Percentiles rank a stretch among this genome's conserved stretches.
phyloP scores from a whole-genome alignment of 805 yeast genomes.

The Yamadazyma olivae region DNA sequence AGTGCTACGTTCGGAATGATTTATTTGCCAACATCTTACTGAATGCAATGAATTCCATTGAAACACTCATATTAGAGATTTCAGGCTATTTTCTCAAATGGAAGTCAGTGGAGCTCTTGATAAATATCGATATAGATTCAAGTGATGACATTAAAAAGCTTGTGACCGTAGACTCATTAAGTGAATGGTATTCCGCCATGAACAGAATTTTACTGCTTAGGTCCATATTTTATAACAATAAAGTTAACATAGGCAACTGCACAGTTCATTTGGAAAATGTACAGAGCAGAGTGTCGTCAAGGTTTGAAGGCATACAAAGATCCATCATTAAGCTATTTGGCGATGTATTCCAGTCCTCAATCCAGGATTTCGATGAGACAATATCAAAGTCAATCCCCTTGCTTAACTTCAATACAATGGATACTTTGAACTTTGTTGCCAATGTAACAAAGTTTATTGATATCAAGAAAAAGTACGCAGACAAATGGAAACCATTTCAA shows the following conservation, averaged over 20 bases:
- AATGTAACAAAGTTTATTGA: constrained; percentile 7
- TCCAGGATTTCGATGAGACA: constrained; percentile 25
- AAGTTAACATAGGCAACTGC: constrained; percentile 13
- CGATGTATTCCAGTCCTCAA: constrained; percentile 25
- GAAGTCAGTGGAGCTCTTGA: constrained; percentile 53
- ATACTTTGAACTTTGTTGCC: constrained; percentile 6
- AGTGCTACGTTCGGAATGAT: background rate
- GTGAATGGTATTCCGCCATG: constrained; percentile 48
- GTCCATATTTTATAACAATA: constrained; percentile 42
- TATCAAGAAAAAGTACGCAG: constrained; percentile 2
- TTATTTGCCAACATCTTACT: background rate
- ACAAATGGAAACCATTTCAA: constrained; percentile 7
- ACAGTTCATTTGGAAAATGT: constrained; percentile 49
- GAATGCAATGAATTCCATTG: constrained; percentile 20
- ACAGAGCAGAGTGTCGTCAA: constrained; percentile 48
- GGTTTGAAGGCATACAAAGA: constrained; percentile 59
- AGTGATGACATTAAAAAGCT: constrained; percentile 35
- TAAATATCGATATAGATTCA: constrained; percentile 48
- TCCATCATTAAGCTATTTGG: constrained; percentile 42
- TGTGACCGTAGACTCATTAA: constrained; percentile 14
- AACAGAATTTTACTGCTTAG: constrained; percentile 43
- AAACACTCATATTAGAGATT: constrained; percentile 26
- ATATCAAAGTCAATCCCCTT: constrained; percentile 29
- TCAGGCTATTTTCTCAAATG: constrained; percentile 45
- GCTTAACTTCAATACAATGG: constrained; percentile 9